These are phyloP conservation scores for Jacaranda copaia DNA, from an alignment of 257 asterid species.

Conservation along the genomic window DNA sequence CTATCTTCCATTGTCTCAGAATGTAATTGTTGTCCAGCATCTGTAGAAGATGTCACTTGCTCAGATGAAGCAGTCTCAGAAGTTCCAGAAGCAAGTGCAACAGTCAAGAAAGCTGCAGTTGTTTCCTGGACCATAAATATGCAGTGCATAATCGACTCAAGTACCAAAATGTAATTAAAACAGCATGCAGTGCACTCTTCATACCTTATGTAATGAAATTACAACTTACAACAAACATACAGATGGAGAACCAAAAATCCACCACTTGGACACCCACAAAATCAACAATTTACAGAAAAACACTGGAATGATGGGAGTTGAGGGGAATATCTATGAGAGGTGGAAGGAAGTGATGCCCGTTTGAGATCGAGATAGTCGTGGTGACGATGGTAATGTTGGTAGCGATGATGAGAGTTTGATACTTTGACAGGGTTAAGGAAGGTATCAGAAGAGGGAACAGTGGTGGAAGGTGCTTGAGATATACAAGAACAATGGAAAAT, in stretches of 20 bases:
- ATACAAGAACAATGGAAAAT: not conserved
- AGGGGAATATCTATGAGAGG: not conserved
- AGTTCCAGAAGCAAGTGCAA: slow-evolving; percentile 73
- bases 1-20: slow-evolving; percentile 49
- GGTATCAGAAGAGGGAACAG: not conserved
- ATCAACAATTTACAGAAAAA: slow-evolving; percentile 3
- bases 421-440: not conserved
- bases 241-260: slow-evolving; percentile 4
- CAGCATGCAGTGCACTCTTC: not conserved
- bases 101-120: slow-evolving; percentile 76
- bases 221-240: not conserved
- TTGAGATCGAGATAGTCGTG: slow-evolving; percentile 26
- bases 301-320: not conserved
- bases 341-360: slow-evolving; percentile 6
- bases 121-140: slow-evolving; percentile 67
- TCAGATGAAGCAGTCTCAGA: slow-evolving; percentile 51
- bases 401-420: slow-evolving; percentile 7
- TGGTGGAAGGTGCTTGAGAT: not conserved
- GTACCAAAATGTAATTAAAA: slow-evolving; percentile 1
- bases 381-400: not conserved
- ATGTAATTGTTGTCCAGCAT: slow-evolving; percentile 44
- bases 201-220: slow-evolving; percentile 16
- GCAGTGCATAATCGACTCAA: not conserved
- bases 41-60: slow-evolving; percentile 50
- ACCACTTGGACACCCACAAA: slow-evolving; percentile 3